Conservation (phyloP, 257 asterid genomes). For the Solanum medicagineum region DNA sequence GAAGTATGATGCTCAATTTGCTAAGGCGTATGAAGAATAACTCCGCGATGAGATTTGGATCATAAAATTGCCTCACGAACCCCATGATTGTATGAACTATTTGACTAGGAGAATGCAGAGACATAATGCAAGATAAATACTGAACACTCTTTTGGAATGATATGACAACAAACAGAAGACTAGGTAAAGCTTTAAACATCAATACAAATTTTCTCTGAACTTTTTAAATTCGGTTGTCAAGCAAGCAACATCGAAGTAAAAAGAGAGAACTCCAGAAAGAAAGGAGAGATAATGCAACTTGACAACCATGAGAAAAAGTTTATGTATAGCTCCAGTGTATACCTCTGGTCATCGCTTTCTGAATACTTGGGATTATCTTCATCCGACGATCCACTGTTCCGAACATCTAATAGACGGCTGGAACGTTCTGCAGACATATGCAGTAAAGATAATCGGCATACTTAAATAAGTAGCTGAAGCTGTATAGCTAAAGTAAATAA, state of each 20-base stretch:
- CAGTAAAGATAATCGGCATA: neutral
- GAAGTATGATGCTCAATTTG: neutral
- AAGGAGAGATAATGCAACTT: neutral
- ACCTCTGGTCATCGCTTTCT: constrained; percentile 57
- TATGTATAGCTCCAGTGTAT: neutral
- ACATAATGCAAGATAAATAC: neutral
- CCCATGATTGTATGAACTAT: neutral
- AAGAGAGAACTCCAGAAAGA: neutral
- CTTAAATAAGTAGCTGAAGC: neutral
- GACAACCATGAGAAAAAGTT: neutral
- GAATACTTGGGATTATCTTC: constrained; percentile 30
- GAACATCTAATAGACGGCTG: constrained; percentile 25
- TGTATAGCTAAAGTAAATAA: neutral
- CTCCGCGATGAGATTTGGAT: neutral
- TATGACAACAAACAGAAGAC: neutral
- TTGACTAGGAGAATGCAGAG: neutral
- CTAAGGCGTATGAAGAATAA: neutral
- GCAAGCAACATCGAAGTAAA: neutral
- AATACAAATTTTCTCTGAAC: neutral
- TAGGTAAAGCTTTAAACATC: neutral
- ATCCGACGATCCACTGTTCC: constrained; percentile 26
- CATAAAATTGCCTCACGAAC: neutral
- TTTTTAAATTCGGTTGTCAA: neutral
- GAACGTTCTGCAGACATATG: constrained; percentile 27
- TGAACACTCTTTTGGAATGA: neutral